phyloP scores from a whole-genome alignment of 805 yeast species.

The Clavispora asparagi region DNA sequence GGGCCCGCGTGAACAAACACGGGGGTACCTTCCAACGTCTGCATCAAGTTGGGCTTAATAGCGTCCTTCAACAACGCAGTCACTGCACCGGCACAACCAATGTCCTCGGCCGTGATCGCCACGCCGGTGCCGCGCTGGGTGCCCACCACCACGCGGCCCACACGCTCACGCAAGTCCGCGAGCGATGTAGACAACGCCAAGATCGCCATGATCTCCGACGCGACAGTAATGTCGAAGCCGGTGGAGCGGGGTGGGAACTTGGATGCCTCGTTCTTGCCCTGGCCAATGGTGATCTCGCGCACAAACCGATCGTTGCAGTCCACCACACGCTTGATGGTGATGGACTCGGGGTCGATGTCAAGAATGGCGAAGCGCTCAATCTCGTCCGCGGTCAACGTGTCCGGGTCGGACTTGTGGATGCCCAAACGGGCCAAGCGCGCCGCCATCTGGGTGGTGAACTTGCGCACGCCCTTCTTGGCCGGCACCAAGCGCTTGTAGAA shows the following conservation, averaged over 20 bases:
- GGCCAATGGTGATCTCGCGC: slow-evolving; percentile 84
- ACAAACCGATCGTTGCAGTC: slow-evolving; percentile 91
- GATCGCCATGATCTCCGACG: slow-evolving; percentile 94
- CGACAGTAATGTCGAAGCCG: slow-evolving; percentile 95
- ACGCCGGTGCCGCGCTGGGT: slow-evolving; percentile 61
- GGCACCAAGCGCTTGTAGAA: slow-evolving; percentile 86
- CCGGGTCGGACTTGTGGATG: slow-evolving; percentile 75
- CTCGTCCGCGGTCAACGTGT: slow-evolving; percentile 75
- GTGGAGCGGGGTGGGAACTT: slow-evolving; percentile 80
- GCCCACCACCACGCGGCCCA: slow-evolving; percentile 88
- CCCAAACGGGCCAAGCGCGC: slow-evolving; percentile 75
- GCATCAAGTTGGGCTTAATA: slow-evolving; percentile 94
- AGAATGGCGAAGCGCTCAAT: slow-evolving; percentile 70
- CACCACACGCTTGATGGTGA: slow-evolving; percentile 89
- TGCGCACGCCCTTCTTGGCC: slow-evolving; percentile 71
- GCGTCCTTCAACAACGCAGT: slow-evolving; percentile 95
- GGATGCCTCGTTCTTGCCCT: slow-evolving; percentile 77
- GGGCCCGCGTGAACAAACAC: slow-evolving; percentile 98
- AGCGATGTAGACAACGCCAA: slow-evolving; percentile 77
- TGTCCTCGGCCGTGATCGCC: slow-evolving; percentile 90
- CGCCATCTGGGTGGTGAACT: slow-evolving; percentile 73
- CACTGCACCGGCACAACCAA: slow-evolving; percentile 93
- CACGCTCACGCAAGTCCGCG: slow-evolving; percentile 78
- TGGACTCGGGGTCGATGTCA: slow-evolving; percentile 83
- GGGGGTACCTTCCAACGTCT: slow-evolving; percentile 95